Base-by-base conservation (phyloP, 2,329 filamentous ascomycete species). In the Sclerotinia spermophila region DNA sequence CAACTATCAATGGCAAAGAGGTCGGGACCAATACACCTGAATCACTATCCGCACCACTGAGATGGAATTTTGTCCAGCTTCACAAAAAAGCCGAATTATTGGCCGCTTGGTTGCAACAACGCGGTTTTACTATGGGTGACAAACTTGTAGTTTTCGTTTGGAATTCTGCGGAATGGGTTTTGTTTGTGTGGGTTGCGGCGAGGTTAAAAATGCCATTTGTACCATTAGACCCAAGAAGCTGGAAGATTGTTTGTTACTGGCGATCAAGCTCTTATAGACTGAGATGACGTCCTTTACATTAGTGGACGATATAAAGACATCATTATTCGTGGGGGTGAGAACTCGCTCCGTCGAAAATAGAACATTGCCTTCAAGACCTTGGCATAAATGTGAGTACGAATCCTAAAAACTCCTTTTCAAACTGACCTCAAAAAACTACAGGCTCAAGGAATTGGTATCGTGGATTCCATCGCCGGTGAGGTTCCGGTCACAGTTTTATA, bases 271-370 rank as follows among this genome's bases (percentile, higher is more conserved):
- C 78, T 83, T 5, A 83, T 87, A 74, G 82, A 85, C 58, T 74
- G 80, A 2, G 80, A 82, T 11, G 81, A 81, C 8, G 79, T 80
- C 61, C 75, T 80, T 45, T 81, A 83, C 67, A 92, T 92, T 72
- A 92, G 88, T 0, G 88, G 89, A 1, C 82, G 89, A 1, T 89
- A 91, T 75, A 92, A 92, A 76, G 90, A 92, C 76, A 79, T 92
- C 40, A 92, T 92, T 71, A 92, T 92, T 75, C 85, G 88, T 27
- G 90, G 84, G 61, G 85, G 84, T n/a, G 84, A 86, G 76, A 87
- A 86, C 75, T 85, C 86, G 69, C 90, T 74, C 90, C 90, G 5
- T 84, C 90, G 0, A 89, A 92, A 75, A 84, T 92, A n/a, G 90
- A 92, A 78, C 89, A 90, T 72, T 89, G 87, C 75, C 82, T 92